Evolutionary conservation across 352 stramenopile species (phyloP).

Genomic region (Pythium vanterpoolii): DNA sequence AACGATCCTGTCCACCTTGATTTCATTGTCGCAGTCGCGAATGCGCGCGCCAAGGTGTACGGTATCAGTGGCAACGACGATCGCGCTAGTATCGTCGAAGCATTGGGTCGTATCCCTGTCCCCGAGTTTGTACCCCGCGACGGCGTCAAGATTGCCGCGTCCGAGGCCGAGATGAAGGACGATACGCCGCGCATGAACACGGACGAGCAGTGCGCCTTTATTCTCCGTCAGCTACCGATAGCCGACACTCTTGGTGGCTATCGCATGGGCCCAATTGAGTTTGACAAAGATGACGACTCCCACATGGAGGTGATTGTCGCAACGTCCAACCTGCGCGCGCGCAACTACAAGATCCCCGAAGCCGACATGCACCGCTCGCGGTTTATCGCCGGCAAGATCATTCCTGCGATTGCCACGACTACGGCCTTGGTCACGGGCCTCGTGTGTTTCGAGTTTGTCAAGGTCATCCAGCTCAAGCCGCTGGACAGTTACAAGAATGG

Average conservation of each 20-base stretch:
- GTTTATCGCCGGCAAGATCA: constrained; percentile 99
- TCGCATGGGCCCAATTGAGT: constrained; percentile 94
- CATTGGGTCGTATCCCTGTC: constrained; percentile 88
- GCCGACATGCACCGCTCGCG: constrained; percentile 97
- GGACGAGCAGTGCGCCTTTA: constrained; percentile 66
- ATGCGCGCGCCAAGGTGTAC: constrained; percentile 94
- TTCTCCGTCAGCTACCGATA: constrained; percentile 85
- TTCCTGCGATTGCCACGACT: constrained; percentile 99
- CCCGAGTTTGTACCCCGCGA: constrained; percentile 92
- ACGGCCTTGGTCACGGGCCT: constrained; percentile 98
- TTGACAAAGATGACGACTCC: constrained; percentile 98
- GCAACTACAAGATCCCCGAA: constrained; percentile 98
- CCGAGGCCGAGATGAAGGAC: constrained; percentile 96
- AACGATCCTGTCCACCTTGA: constrained; percentile 92
- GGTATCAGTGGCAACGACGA: constrained; percentile 79
- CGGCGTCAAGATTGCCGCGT: constrained; percentile 97
- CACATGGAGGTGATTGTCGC: constrained; percentile 98
- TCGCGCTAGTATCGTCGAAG: constrained; percentile 60
- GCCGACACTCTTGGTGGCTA: constrained; percentile 82
- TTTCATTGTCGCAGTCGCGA: constrained; percentile 95
- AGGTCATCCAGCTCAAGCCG: constrained; percentile 88
- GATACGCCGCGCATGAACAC: constrained; percentile 55
- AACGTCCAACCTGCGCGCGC: constrained; percentile 95
- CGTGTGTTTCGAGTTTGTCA: constrained; percentile 98
- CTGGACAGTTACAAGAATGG: constrained; percentile 98